Evolutionary conservation across 116 monocot species (phyloP).

Genomic region (Iris pallida): DNA sequence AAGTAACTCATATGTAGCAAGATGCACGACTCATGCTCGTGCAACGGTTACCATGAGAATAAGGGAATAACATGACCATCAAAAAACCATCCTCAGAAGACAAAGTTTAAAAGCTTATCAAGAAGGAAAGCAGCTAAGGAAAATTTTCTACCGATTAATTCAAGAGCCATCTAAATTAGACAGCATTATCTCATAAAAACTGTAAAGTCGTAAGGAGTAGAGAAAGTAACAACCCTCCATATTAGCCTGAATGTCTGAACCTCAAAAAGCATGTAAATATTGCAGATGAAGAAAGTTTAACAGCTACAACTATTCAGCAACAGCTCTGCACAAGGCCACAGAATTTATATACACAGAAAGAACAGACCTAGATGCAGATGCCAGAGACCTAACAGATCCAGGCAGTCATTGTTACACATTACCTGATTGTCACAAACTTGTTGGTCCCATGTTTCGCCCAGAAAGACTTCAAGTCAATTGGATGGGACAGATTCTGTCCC

Average conservation of each 20-base stretch:
- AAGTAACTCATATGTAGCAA: too few species aligned
- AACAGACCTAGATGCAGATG: not conserved
- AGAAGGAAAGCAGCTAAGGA: not conserved
- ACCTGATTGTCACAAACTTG: constrained; percentile 97
- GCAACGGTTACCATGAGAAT: too few species aligned
- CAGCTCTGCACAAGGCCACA: not conserved
- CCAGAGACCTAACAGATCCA: not conserved
- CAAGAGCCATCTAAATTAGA: constrained; percentile 15
- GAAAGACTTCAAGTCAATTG: constrained; percentile 72
- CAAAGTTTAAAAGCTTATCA: not conserved
- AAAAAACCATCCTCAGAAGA: not conserved
- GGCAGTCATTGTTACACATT: constrained; percentile 5
- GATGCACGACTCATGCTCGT: too few species aligned
- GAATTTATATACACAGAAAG: constrained; percentile 3
- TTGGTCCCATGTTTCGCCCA: constrained; percentile 99
- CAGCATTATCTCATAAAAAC: constrained; percentile 12
- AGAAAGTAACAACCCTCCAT: not conserved
- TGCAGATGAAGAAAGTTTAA: constrained; percentile 7
- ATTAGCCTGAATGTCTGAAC: constrained; percentile 18
- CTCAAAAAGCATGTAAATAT: constrained; percentile 23
- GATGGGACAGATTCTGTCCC: constrained; percentile 69
- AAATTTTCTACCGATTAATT: constrained; percentile 12
- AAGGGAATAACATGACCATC: not conserved
- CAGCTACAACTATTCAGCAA: constrained; percentile 3
- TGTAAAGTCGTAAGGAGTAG: constrained; percentile 1